Evolutionary conservation across 441 rosid genomes (phyloP).

Genomic region (Euphorbia neoarborescens): DNA sequence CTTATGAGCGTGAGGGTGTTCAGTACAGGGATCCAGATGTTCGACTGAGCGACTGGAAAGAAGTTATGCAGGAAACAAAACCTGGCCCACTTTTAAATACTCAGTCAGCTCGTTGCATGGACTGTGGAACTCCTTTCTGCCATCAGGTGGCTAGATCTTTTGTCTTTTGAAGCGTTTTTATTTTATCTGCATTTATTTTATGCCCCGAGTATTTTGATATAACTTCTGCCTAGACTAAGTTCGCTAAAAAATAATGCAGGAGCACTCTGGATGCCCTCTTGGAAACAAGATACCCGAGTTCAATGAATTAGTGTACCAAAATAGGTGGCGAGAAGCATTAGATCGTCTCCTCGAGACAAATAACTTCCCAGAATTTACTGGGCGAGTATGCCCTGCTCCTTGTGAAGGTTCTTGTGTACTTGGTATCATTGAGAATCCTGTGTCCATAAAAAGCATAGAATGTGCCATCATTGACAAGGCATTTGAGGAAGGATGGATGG

Average conservation of each 20-base stretch:
- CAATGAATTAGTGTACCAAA: constrained; percentile 94
- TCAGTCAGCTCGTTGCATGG: constrained; percentile 99
- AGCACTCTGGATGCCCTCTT: constrained; percentile 97
- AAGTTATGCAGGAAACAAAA: constrained; percentile 77
- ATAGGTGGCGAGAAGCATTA: constrained; percentile 97
- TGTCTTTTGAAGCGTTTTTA: not conserved
- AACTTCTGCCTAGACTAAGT: not conserved
- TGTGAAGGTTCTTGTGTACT: constrained; percentile 99
- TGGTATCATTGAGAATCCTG: constrained; percentile 98
- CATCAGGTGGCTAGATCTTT: constrained; percentile 68
- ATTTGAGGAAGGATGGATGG: constrained; percentile 99
- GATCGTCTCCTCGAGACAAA: constrained; percentile 94
- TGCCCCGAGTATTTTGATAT: not conserved
- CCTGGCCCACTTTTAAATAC: constrained; percentile 86
- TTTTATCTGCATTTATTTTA: not conserved
- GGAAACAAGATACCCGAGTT: constrained; percentile 99
- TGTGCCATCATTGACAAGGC: constrained; percentile 95
- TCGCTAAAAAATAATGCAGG: constrained; percentile 37
- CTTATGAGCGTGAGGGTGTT: constrained; percentile 92
- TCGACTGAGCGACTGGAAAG: constrained; percentile 87
- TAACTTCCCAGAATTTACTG: constrained; percentile 98
- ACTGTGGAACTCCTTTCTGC: constrained; percentile 99
- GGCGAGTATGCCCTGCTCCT: constrained; percentile 99
- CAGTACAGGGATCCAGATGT: constrained; percentile 84
- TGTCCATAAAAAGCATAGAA: constrained; percentile 89